phyloP scores from a whole-genome alignment of 1,284 basidiomycete species.

The Ustilago cynodontis region DNA sequence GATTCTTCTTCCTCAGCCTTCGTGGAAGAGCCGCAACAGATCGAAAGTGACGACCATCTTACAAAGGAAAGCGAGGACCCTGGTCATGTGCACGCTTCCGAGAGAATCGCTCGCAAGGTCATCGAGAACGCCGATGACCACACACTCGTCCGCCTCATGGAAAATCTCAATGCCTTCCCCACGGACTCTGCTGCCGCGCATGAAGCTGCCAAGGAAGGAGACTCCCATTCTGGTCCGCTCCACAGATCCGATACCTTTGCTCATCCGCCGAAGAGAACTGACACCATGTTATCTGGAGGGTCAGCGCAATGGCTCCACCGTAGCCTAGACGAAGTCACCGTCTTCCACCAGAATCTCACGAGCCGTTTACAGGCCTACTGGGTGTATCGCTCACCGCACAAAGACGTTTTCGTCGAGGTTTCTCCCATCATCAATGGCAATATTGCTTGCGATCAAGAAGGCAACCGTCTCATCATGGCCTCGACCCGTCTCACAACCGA shows the following conservation, averaged over 20 bases:
- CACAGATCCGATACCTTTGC: slow-evolving; percentile 2
- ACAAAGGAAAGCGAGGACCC: background rate
- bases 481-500: slow-evolving; percentile 43
- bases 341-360: slow-evolving; percentile 52
- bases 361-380: slow-evolving; percentile 56
- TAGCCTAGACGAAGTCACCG: slow-evolving; percentile 51
- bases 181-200: slow-evolving; percentile 42
- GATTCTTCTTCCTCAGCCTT: slow-evolving; percentile 25
- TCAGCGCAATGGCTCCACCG: slow-evolving; percentile 52
- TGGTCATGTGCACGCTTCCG: slow-evolving; percentile 19
- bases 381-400: slow-evolving; percentile 53
- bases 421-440: slow-evolving; percentile 45
- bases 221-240: background rate
- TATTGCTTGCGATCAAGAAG: slow-evolving; percentile 23
- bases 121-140: slow-evolving; percentile 49
- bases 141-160: slow-evolving; percentile 50
- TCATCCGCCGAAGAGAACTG: slow-evolving; percentile 26
- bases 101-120: slow-evolving; percentile 43
- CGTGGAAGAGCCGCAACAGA: slow-evolving; percentile 42
- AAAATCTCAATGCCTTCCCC: slow-evolving; percentile 53
- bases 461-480: slow-evolving; percentile 34
- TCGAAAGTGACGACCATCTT: background rate
- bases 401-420: slow-evolving; percentile 55
- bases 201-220: slow-evolving; percentile 21
- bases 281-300: slow-evolving; percentile 38